Base-by-base conservation (phyloP, 257 asterid species). In the Scutellaria barbata region DNA sequence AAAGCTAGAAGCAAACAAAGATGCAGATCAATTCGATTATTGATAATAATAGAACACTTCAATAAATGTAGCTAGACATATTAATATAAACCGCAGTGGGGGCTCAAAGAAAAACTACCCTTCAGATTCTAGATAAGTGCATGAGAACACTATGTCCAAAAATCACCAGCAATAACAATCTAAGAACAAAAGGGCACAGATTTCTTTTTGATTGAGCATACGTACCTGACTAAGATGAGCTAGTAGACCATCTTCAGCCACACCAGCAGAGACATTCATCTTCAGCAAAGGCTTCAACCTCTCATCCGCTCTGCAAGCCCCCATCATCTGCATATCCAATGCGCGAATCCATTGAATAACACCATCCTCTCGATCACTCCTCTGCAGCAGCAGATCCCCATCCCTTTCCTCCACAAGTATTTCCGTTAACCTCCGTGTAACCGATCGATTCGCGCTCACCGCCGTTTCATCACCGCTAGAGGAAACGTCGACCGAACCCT, bases 261-360 rank as follows among this genome's bases (percentile, higher is more conserved):
- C 86, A 9, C 89, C 98, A 8, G 85, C 63, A 46, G 93, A 81
- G 43, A 84, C 85, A 65, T 85, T 89, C 1, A 95, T 78, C 84
- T 95, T 92, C 75, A 95, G 82, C 85, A 95, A 72, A 56, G 99
- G 99, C 80, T 89, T 95, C 86, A 95, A 79, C 79, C 99, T 87
- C 89, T 95, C 99, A 78, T 95, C 99, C 12, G 86, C 88, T 10
- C 99, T 89, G 76, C 99, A 95, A 60, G 98, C 99, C 46, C 99
- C 99, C 82, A 88, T 83, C 45, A 85, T 89, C 84, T 95, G 99
- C 79, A 89, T 81, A 80, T 92, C 98, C 78, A 95, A 73, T 13
- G 97, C 97, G 57, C 80, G 81, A 71, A 89, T 79, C 96, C 96
- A 95, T 58, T 75, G 95, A 65, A 83, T 39, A 79, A 95, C 83